Base-by-base conservation (phyloP, 2,329 filamentous ascomycete genomes). In the Endothia cerciana region DNA sequence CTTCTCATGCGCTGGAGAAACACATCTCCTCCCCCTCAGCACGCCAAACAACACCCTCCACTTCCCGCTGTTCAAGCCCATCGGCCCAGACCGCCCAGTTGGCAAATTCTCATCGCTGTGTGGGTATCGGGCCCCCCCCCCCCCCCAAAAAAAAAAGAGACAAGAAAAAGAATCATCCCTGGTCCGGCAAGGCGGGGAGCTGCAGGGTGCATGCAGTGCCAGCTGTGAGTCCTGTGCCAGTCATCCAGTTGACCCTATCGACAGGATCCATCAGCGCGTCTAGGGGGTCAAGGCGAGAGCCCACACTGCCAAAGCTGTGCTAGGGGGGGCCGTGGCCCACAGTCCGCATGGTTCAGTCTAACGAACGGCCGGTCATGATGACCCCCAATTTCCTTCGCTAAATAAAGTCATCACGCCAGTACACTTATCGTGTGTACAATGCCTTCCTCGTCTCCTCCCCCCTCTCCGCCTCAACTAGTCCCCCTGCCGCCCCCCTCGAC, bases 401-500 rank as follows among this genome's bases (percentile, higher is more conserved):
- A 63, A 66, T 66, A 66, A 66, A 62, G 53, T 61, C 60, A 59
- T 62, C 59, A 49, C 63, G 60, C 38, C 57, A 56, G 36, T 41
- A 38, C 62, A 43, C 59, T n/a, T 38, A 58, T 47, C 56, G 49
- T 10, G 59, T 56, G 65, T 55, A 68, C 57, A 63, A 69, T 69
- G 67, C 67, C 67, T 43, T 65, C 67, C 47, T 64, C 60, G 30
- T 69, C 65, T 65, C 62, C 65, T 66, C 61, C 66, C 55, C 60
- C 64, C 43, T 59, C 60, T 53, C 60, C 64, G 60, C 60, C 63
- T 30, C 64, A 56, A 47, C 51, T 62, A 38, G 55, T 60, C 60
- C 41, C 67, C 53, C 41, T 56, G 25, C 56, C 60, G 64, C 28
- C 57, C 58, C 60, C 57, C 30, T 62, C 65, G 25, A 67, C 63